phyloP scores from a whole-genome alignment of 2,329 filamentous ascomycete genomes.

The Fusarium kyushuense region DNA sequence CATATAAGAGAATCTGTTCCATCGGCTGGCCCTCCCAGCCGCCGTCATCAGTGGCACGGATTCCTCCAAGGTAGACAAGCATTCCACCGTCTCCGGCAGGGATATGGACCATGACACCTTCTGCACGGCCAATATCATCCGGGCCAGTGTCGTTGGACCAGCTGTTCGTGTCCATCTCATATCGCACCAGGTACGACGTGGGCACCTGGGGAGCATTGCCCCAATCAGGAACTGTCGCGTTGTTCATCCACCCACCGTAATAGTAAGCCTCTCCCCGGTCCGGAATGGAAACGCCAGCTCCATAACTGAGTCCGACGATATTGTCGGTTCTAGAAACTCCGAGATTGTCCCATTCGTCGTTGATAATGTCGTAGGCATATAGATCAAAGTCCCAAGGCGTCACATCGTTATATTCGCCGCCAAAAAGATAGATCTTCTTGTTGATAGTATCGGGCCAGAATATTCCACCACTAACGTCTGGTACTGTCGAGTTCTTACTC shows the following conservation, averaged over 20 bases:
- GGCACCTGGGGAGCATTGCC: conserved; percentile 58
- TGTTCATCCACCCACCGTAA: conserved; percentile 72
- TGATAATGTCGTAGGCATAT: conserved; percentile 68
- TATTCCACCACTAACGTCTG: conserved; percentile 58
- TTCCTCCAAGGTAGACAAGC: conserved; percentile 72
- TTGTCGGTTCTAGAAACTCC: conserved; percentile 51
- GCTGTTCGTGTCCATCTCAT: conserved; percentile 64
- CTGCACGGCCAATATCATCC: conserved; percentile 65
- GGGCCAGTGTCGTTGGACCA: conserved; percentile 67
- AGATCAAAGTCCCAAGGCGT: conserved; percentile 62
- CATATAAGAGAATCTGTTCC: conserved; percentile 68
- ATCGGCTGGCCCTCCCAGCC: conserved; percentile 60
- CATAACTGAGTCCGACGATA: conserved; percentile 65
- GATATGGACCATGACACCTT: conserved; percentile 70
- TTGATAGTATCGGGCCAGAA: conserved; percentile 73
- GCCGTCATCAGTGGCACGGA: conserved; percentile 63
- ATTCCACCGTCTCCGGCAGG: conserved; percentile 70
- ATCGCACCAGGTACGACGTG: conserved; percentile 65
- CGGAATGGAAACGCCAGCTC: conserved; percentile 67
- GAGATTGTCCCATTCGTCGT: conserved; percentile 67
- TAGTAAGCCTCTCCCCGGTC: conserved; percentile 69
- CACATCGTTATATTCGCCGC: conserved; percentile 67
- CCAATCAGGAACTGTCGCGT: conserved; percentile 65
- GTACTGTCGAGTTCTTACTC: conserved; percentile 69
- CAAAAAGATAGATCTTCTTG: conserved; percentile 72